phyloP scores from a whole-genome alignment of 371 early-diverging fungal genomes.

The Mortierella sp. region DNA sequence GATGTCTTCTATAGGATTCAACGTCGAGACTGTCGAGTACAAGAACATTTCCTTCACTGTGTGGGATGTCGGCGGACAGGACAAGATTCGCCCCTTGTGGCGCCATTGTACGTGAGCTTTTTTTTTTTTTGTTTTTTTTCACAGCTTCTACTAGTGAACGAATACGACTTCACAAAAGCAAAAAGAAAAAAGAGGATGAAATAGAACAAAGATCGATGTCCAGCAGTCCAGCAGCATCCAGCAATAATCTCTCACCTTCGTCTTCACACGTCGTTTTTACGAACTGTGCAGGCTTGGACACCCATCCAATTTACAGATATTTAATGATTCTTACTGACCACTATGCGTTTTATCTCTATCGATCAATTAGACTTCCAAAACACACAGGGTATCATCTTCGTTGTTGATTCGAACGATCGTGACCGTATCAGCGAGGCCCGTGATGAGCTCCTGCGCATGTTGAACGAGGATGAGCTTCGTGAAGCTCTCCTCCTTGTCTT shows the following conservation, averaged over 20 bases:
- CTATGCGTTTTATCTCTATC: not conserved
- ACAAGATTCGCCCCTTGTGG: constrained; percentile 96
- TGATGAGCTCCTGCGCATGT: constrained; percentile 89
- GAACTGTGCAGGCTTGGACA: not conserved
- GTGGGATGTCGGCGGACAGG: constrained; percentile 99
- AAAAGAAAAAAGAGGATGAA: not conserved
- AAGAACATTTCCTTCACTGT: constrained; percentile 97
- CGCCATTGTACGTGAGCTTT: constrained; percentile 74
- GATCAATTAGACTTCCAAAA: constrained; percentile 78
- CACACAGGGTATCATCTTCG: constrained; percentile 95
- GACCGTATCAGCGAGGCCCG: constrained; percentile 92
- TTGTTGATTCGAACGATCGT: constrained; percentile 95
- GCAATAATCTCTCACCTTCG: not conserved
- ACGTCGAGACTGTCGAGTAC: constrained; percentile 97
- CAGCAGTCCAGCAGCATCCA: not conserved
- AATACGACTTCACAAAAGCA: not conserved
- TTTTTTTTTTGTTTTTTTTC: not conserved
- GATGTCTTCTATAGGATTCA: constrained; percentile 81
- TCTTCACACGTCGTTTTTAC: not conserved
- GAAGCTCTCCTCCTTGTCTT: constrained; percentile 88
- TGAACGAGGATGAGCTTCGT: constrained; percentile 91
- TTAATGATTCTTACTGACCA: constrained; percentile 12
- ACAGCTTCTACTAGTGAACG: no score
- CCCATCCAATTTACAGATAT: not conserved
- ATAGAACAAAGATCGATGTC: not conserved